Conservation (phyloP, 2,329 filamentous ascomycete genomes). For the Cordyceps sp. region DNA sequence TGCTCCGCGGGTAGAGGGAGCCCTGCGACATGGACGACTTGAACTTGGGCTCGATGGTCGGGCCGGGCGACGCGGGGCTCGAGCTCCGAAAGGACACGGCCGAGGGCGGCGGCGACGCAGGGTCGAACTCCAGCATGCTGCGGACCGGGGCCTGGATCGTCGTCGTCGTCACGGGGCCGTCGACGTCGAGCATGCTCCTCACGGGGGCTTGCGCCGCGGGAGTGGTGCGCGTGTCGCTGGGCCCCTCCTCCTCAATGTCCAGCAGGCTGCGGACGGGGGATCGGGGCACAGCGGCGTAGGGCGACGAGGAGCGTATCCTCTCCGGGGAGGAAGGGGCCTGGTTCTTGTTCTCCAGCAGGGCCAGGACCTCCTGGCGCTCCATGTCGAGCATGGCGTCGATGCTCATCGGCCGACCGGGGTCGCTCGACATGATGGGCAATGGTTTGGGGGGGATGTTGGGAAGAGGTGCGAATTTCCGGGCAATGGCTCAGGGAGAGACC, state of each 20-base stretch:
- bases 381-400: constrained; percentile 63
- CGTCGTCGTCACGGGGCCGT: constrained; percentile 22
- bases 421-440: constrained; percentile 14
- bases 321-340: constrained; percentile 14
- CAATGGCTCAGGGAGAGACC: too few relatives aligned
- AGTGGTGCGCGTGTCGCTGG: constrained; percentile 7
- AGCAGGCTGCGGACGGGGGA: constrained; percentile 57
- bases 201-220: constrained; percentile 34
- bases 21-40: constrained; percentile 7
- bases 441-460: background rate
- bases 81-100: constrained; percentile 12
- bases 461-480: too few relatives aligned
- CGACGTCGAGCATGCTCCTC: constrained; percentile 50
- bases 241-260: constrained; percentile 30
- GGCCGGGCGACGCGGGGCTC: constrained; percentile 15
- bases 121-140: constrained; percentile 36
- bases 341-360: constrained; percentile 41
- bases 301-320: constrained; percentile 31
- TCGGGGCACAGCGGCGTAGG: constrained; percentile 36
- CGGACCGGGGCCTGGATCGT: constrained; percentile 22
- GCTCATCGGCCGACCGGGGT: constrained; percentile 40
- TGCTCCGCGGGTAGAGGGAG: constrained; percentile 28
- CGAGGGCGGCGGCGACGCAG: constrained; percentile 14
- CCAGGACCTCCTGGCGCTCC: constrained; percentile 58
- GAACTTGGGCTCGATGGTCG: constrained; percentile 6